A percentile compares a stretch with the other conserved stretches of the same genome.
Conservation (phyloP, 108 stramenopile species). For the Cyclostephanos tholiformis region DNA sequence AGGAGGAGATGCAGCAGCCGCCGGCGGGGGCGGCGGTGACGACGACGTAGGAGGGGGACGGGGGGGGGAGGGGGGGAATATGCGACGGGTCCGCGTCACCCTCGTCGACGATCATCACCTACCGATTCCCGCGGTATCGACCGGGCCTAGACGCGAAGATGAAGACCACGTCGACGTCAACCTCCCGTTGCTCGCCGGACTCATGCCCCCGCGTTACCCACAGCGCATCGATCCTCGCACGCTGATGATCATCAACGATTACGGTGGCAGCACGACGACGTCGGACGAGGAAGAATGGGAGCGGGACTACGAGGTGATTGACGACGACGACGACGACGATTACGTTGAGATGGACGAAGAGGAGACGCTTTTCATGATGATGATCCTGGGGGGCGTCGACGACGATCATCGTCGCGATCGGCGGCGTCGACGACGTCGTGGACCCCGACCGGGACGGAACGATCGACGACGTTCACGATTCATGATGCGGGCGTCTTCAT, state of each 20-base stretch:
- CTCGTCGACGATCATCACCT: conserved; percentile 17
- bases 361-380: neutral
- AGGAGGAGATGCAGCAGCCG: too few relatives aligned
- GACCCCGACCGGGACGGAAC: too few relatives aligned
- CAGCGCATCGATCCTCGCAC: neutral
- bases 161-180: conserved; percentile 10
- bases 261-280: neutral
- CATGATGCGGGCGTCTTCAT: neutral
- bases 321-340: neutral
- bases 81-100: neutral
- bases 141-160: neutral
- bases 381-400: neutral
- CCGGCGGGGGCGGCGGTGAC: too few relatives aligned
- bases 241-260: neutral
- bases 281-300: too few relatives aligned
- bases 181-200: conserved; percentile 11
- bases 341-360: neutral
- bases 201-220: conserved; percentile 16
- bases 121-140: neutral
- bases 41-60: too few relatives aligned
- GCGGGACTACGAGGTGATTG: too few relatives aligned
- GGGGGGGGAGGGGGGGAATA: too few relatives aligned
- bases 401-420: neutral
- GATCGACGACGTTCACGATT: neutral
- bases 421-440: too few relatives aligned